Evolutionary conservation across 768 basidiomycete species (phyloP).

Genomic region (Suillus variegatus): DNA sequence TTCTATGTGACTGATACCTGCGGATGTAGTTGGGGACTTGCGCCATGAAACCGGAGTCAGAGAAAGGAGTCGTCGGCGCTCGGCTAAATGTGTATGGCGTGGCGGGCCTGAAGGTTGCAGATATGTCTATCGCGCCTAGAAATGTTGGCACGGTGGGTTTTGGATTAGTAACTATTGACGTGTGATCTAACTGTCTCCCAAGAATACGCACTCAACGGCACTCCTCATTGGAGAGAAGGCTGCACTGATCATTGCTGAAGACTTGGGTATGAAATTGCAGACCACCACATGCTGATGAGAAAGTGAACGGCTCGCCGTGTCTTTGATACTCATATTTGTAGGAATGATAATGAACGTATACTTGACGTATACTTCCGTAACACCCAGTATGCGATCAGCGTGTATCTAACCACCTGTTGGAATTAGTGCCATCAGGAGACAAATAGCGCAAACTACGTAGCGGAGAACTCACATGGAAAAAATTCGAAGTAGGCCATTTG

Average conservation of each 20-base stretch:
- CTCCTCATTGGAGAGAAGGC: conserved; percentile 56
- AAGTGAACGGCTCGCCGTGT: too few relatives aligned
- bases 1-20: conserved; percentile 17
- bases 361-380: too few relatives aligned
- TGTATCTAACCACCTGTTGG: too few relatives aligned
- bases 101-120: conserved; percentile 58
- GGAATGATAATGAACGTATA: too few relatives aligned
- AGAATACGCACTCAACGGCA: conserved; percentile 43
- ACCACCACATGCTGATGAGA: too few relatives aligned
- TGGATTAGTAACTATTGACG: neutral
- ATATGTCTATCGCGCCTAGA: conserved; percentile 39
- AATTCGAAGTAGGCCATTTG: too few relatives aligned
- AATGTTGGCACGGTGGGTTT: conserved; percentile 33
- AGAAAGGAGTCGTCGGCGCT: conserved; percentile 62
- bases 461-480: too few relatives aligned
- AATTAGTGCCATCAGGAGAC: too few relatives aligned
- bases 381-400: too few relatives aligned
- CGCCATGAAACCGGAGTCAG: conserved; percentile 60
- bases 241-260: conserved; percentile 55
- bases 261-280: conserved; percentile 35
- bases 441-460: too few relatives aligned
- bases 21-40: conserved; percentile 57
- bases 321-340: too few relatives aligned
- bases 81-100: conserved; percentile 64
- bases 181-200: neutral